Percentiles rank a stretch among this genome's conserved stretches.
Conservation (phyloP, 75 land plant species). For the Sequoiadendron giganteum region DNA sequence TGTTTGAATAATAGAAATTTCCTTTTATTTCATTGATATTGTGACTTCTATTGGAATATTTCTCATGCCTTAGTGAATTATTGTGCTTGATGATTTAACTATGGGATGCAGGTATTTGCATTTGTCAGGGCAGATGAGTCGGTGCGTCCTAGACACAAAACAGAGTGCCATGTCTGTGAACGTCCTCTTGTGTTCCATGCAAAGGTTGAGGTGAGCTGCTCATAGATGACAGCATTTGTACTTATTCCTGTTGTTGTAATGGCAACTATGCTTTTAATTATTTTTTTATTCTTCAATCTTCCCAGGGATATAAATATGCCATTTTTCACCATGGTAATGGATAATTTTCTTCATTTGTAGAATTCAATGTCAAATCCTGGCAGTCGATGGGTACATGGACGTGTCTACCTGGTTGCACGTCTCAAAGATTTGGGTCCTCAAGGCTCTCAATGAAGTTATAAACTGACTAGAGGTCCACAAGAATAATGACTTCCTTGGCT, state of each 20-base stretch:
- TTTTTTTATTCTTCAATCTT: not conserved
- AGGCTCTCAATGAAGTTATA: not conserved
- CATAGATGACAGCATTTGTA: not conserved
- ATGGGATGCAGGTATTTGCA: slow-evolving; percentile 69
- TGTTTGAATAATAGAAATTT: not conserved
- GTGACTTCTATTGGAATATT: not conserved
- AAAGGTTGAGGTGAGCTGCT: slow-evolving; percentile 58
- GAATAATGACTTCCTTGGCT: not conserved
- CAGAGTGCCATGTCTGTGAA: slow-evolving; percentile 89
- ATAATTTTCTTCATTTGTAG: slow-evolving; percentile 30
- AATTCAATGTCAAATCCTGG: slow-evolving; percentile 47
- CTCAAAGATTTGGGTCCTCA: slow-evolving; percentile 28
- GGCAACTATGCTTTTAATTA: not conserved
- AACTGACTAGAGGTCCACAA: not conserved
- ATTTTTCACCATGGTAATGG: not conserved
- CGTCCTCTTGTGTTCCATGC: slow-evolving; percentile 64
- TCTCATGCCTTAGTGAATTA: not conserved
- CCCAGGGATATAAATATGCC: not conserved
- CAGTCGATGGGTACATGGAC: slow-evolving; percentile 79
- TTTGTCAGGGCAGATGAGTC: slow-evolving; percentile 58
- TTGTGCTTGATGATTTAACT: not conserved
- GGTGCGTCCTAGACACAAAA: slow-evolving; percentile 45
- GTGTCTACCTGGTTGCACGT: slow-evolving; percentile 57
- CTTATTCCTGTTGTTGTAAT: not conserved
- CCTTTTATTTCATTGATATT: not conserved